Conservation (phyloP, 805 yeast species). For the Ogataea angusta region DNA sequence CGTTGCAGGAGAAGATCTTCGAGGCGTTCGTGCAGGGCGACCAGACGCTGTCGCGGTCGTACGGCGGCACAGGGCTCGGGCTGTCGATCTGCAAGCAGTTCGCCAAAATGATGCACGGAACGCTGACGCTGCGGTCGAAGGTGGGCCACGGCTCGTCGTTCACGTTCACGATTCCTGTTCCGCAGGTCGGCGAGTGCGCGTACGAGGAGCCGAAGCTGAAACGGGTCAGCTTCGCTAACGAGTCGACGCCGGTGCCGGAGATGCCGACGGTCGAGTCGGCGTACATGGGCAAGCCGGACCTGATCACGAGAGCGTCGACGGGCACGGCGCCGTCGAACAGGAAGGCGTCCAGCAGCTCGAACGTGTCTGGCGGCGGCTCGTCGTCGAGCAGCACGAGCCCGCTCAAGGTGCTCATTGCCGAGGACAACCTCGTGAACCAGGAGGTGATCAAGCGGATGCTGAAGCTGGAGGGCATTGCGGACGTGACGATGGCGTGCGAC, state of each 20-base stretch:
- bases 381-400: neutral
- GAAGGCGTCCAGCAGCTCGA: slow-evolving; percentile 24
- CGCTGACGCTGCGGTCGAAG: slow-evolving; percentile 66
- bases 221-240: slow-evolving; percentile 41
- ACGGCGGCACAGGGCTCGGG: slow-evolving; percentile 96
- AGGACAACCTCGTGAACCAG: slow-evolving; percentile 91
- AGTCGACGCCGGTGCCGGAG: neutral
- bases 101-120: slow-evolving; percentile 84
- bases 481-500: slow-evolving; percentile 78
- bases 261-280: neutral
- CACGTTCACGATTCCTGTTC: slow-evolving; percentile 72
- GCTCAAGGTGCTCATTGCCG: slow-evolving; percentile 70
- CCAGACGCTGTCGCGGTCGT: slow-evolving; percentile 83
- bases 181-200: slow-evolving; percentile 56
- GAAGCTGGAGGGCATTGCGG: slow-evolving; percentile 70
- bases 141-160: slow-evolving; percentile 85
- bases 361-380: slow-evolving; percentile 1
- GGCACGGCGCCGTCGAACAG: slow-evolving; percentile 46
- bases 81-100: slow-evolving; percentile 84
- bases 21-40: slow-evolving; percentile 98
- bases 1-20: slow-evolving; percentile 78
- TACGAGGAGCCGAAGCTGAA: slow-evolving; percentile 36
- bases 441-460: slow-evolving; percentile 91
- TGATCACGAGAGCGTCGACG: slow-evolving; percentile 46
- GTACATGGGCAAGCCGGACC: slow-evolving; percentile 41